Conservation (phyloP, 106 monocot genomes). For the Narthecium ossifragum region DNA sequence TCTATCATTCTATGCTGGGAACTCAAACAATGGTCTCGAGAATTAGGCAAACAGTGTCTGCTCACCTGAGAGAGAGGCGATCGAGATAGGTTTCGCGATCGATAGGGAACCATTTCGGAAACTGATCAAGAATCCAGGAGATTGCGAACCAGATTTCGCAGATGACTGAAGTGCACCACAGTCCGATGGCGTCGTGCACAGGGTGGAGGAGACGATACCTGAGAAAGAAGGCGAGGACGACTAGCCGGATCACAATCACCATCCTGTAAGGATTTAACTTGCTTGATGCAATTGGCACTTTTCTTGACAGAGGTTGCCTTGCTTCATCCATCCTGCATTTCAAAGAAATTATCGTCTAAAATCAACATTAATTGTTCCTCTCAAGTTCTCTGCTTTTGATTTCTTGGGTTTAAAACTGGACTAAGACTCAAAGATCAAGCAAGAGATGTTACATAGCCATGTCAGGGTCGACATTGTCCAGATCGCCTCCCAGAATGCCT, state of each 20-base stretch:
- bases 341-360: no score
- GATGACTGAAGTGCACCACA: conserved; percentile 87
- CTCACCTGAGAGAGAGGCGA: conserved; percentile 82
- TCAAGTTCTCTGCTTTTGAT: no score
- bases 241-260: conserved; percentile 78
- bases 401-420: no score
- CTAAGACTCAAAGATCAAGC: background rate
- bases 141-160: conserved; percentile 97
- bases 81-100: conserved; percentile 95
- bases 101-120: conserved; percentile 97
- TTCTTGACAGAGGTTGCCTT: conserved; percentile 84
- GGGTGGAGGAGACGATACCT: conserved; percentile 82
- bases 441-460: conserved; percentile 48
- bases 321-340: conserved; percentile 72
- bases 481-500: conserved; percentile 36
- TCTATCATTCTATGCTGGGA: no score
- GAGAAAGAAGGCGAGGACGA: conserved; percentile 77
- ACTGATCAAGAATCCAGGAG: conserved; percentile 98
- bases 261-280: conserved; percentile 91
- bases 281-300: conserved; percentile 89
- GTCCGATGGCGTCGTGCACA: conserved; percentile 67
- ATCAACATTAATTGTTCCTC: no score
- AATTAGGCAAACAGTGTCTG: background rate
- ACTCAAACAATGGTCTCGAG: background rate
- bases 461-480: conserved; percentile 74